Evolutionary conservation across 495 filamentous ascomycete species (phyloP).

Genomic region (Clohesyomyces aquaticus): DNA sequence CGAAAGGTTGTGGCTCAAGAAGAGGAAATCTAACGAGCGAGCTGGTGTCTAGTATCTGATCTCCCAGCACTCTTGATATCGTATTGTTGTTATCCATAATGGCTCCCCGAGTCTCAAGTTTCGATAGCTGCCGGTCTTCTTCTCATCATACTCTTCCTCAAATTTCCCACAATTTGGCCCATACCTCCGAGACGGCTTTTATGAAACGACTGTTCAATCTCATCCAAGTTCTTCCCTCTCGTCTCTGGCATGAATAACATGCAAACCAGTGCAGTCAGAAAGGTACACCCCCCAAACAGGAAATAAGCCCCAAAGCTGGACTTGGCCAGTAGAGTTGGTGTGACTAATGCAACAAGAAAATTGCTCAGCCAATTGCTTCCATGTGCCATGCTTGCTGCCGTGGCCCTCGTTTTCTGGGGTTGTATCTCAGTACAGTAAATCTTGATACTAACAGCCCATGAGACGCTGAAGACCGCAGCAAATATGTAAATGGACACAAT

Average conservation of each 20-base stretch:
- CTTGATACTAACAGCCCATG: constrained; percentile 61
- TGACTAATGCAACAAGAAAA: constrained; percentile 4
- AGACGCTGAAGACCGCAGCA: constrained; percentile 50
- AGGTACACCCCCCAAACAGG: constrained; percentile 5
- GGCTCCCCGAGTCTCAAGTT: too few relatives aligned
- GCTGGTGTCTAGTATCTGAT: too few relatives aligned
- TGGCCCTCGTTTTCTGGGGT: constrained; percentile 56
- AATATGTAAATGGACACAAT: constrained; percentile 47
- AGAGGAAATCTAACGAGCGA: too few relatives aligned
- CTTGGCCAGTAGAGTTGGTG: neutral
- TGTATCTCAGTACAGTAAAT: constrained; percentile 62
- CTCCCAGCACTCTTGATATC: too few relatives aligned
- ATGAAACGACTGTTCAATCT: constrained; percentile 10
- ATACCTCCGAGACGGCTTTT: too few relatives aligned
- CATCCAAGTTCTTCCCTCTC: constrained; percentile 3
- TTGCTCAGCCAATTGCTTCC: constrained; percentile 9
- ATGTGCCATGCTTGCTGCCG: constrained; percentile 8
- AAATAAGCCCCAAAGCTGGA: constrained; percentile 3
- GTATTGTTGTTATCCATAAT: too few relatives aligned
- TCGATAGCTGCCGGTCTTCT: too few relatives aligned
- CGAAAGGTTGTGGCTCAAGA: too few relatives aligned
- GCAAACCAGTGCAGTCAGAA: constrained; percentile 4
- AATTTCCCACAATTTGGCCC: too few relatives aligned
- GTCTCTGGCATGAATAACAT: constrained; percentile 6
- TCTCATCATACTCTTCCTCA: too few relatives aligned